Percentiles rank a stretch among this genome's conserved stretches.
These are phyloP conservation scores for Xylaria grammica DNA, from an alignment of 495 filamentous ascomycete species.

Conservation along the genomic window DNA sequence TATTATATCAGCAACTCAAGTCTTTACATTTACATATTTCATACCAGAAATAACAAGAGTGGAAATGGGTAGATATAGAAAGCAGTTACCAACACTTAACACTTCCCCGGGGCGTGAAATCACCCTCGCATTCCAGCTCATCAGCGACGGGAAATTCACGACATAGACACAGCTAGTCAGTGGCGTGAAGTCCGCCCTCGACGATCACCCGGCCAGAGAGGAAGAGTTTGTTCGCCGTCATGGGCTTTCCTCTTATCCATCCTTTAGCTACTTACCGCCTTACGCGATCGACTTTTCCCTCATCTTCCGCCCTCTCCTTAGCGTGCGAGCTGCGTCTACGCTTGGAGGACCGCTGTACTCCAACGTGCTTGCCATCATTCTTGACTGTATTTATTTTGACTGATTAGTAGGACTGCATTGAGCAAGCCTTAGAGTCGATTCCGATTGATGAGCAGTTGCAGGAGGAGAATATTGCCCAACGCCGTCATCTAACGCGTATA, in stretches of 20 bases:
- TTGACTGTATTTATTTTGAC: background rate
- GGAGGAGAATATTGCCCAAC: too few relatives aligned
- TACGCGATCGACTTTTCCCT: background rate
- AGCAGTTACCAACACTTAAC: background rate
- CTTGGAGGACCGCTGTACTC: background rate
- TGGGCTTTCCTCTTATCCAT: background rate
- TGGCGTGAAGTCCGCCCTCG: conserved; percentile 9
- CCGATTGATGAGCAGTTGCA: background rate
- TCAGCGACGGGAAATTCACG: background rate
- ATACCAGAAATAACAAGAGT: background rate
- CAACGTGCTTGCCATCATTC: background rate
- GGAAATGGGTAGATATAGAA: too few relatives aligned
- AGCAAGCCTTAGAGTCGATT: background rate
- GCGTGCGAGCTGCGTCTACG: background rate
- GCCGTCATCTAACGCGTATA: too few relatives aligned
- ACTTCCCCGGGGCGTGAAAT: conserved; percentile 1
- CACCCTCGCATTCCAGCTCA: conserved; percentile 1
- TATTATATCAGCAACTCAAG: background rate
- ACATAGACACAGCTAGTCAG: conserved; percentile 4
- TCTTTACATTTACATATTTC: background rate
- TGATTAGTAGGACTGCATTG: background rate
- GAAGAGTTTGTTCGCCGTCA: conserved; percentile 1
- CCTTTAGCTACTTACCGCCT: background rate
- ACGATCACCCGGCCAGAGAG: background rate
- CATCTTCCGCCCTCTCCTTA: background rate